These are phyloP conservation scores for Monilinia vaccinii-corymbosi DNA, from an alignment of 2,329 filamentous ascomycete species.

Conservation along the genomic window DNA sequence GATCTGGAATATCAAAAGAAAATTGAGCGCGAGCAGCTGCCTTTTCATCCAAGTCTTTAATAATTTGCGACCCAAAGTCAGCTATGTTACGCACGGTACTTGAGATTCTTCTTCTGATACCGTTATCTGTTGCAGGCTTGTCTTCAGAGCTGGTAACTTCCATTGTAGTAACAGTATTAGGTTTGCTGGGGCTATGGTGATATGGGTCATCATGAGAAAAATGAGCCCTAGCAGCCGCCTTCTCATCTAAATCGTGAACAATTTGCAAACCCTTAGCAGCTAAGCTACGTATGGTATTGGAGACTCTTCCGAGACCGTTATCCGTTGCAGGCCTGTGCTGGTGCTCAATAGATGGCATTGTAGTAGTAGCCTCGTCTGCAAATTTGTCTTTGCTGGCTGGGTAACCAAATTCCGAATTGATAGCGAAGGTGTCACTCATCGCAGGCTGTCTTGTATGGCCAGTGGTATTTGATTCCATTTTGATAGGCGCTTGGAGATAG, in stretches of 20 bases:
- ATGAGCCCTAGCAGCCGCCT: constrained; percentile 1
- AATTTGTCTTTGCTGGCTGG: neutral
- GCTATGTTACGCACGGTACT: neutral
- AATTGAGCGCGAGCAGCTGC: neutral
- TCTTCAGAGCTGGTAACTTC: too few species aligned
- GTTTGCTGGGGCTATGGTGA: neutral
- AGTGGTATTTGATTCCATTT: neutral
- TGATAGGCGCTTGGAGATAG: neutral
- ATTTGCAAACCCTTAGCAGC: neutral
- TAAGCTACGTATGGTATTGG: neutral
- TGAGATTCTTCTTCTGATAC: neutral
- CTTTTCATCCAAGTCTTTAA: neutral
- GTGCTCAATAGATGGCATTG: neutral
- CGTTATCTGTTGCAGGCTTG: too few species aligned
- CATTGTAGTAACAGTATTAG: too few species aligned
- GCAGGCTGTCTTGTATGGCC: constrained; percentile 8
- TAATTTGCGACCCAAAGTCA: neutral
- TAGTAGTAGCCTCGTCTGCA: neutral
- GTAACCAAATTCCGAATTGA: constrained; percentile 23
- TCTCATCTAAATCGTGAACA: neutral
- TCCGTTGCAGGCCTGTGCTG: neutral
- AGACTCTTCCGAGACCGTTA: neutral
- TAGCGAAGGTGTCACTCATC: constrained; percentile 29
- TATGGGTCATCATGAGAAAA: neutral
- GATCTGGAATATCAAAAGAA: neutral